These are phyloP conservation scores for Beauveria sp. DNA, from an alignment of 2,329 filamentous ascomycete species.

Conservation along the genomic window DNA sequence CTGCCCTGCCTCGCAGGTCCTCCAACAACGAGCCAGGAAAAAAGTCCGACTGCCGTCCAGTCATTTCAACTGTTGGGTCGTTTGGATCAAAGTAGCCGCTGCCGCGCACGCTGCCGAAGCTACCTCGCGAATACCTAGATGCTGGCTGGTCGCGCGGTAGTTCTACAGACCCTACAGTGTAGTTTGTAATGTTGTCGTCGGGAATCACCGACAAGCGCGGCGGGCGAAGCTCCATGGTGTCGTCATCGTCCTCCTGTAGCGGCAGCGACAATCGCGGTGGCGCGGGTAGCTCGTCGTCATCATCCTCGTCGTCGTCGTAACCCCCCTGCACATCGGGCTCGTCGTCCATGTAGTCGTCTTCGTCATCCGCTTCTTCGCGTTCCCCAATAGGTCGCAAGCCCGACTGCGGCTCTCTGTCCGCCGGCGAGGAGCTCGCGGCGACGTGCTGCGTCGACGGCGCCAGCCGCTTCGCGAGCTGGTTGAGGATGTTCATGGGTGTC, in stretches of 20 bases:
- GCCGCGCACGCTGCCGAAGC: constrained; percentile 44
- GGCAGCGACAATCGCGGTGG: neutral
- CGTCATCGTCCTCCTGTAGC: constrained; percentile 18
- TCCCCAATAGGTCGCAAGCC: constrained; percentile 16
- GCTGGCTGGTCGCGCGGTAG: constrained; percentile 42
- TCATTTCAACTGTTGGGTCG: constrained; percentile 32
- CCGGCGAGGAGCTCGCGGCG: constrained; percentile 37
- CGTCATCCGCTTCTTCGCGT: constrained; percentile 22
- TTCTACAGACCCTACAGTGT: constrained; percentile 52
- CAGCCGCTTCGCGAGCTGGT: constrained; percentile 46
- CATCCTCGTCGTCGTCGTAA: constrained; percentile 44
- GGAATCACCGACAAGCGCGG: constrained; percentile 41
- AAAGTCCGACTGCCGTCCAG: constrained; percentile 41
- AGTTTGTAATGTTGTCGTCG: constrained; percentile 34
- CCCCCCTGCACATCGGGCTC: constrained; percentile 32
- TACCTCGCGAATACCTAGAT: constrained; percentile 43
- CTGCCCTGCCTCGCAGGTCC: constrained; percentile 32
- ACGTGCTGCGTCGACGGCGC: constrained; percentile 41
- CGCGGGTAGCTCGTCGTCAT: constrained; percentile 35
- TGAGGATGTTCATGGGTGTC: constrained; percentile 45
- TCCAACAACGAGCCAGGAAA: constrained; percentile 39
- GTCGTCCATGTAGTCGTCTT: constrained; percentile 45
- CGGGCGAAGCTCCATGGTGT: constrained; percentile 17
- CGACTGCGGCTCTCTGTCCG: constrained; percentile 13
- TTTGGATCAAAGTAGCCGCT: constrained; percentile 42